Evolutionary conservation across 1,139 yeast species (phyloP).

Genomic region (Geotrichum macrosporum): DNA sequence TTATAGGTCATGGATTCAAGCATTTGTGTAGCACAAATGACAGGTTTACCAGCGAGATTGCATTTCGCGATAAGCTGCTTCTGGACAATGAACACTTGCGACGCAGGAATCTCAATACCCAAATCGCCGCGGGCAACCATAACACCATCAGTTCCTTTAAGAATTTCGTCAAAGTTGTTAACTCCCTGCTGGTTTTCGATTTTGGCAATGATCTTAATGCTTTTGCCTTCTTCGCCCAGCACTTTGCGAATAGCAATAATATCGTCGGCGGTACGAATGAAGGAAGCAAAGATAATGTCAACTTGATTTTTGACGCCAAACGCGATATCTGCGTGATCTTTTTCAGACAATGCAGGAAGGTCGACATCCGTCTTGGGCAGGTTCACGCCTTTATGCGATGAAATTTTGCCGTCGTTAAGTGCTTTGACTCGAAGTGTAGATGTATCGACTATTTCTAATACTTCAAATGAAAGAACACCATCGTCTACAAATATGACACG

Average conservation of each 20-base stretch:
- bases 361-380: conserved; percentile 99
- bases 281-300: conserved; percentile 97
- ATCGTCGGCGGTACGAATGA: conserved; percentile 92
- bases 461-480: conserved; percentile 96
- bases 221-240: conserved; percentile 93
- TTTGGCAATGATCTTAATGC: conserved; percentile 92
- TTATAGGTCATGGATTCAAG: conserved; percentile 98
- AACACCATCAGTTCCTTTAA: conserved; percentile 94
- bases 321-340: conserved; percentile 83
- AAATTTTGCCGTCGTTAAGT: conserved; percentile 90
- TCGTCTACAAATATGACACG: conserved; percentile 91
- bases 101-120: conserved; percentile 99
- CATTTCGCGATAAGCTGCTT: conserved; percentile 98
- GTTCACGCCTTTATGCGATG: conserved; percentile 98
- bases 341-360: conserved; percentile 94
- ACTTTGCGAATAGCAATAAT: conserved; percentile 86
- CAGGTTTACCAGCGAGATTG: conserved; percentile 99
- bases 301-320: conserved; percentile 97
- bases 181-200: conserved; percentile 99
- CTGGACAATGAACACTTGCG: conserved; percentile 97
- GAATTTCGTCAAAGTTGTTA: conserved; percentile 95
- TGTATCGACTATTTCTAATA: conserved; percentile 71
- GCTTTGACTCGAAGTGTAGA: conserved; percentile 80
- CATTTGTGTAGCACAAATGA: conserved; percentile 99
- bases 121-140: conserved; percentile 99